Evolutionary conservation across 306 rosid genomes (phyloP), one percentile per base, ranked within the genome.

Genomic region (Castanopsis chinensis): DNA sequence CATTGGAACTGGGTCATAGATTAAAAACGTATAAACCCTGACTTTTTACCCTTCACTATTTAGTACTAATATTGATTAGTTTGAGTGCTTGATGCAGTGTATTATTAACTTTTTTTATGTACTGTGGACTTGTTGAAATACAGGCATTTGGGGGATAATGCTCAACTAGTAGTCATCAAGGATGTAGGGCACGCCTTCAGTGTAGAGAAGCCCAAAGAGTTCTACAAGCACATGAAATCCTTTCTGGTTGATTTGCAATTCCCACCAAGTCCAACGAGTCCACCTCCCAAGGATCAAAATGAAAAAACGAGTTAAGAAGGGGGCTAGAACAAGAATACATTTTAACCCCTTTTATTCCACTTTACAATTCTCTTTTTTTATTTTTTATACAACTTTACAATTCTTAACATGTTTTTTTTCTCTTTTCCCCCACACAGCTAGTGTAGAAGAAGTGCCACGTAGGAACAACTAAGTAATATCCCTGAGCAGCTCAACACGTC

Each of bases 141-240:
- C 80, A 93, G 97, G 89, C 93, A 91, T 81, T 75, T 93, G 76
- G 97, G 91, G 52, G 91, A 86, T 67, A 90, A 85, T 51, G 93
- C 94, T 73, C 81, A 81, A 69, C 83, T 93, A n/a, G 94, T 78
- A 52, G 79, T 93, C 5, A 82, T 93, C 73, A 90, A 78, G 85
- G 85, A 82, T 84, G 85, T 94, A 45, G 98, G 98, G 80, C 98
- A 93, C 28, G 98, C 93, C 49, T 72, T 91, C 61, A 83, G 56
- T 61, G 74, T 71, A 20, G 93, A 91, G 85, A 90, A 89, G 82
- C 73, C 84, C 6, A 90, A 79, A 81, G 95, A 93, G 79, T 91
- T 87, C 82, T 72, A 15, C 80, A 79, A 73, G 37, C 86, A 69
- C 79, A 77, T 93, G 89, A 91, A 63, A 69, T 80, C 89, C 18